phyloP scores from a whole-genome alignment of 192 early-diverging fungal genomes.

The Coemansia sp. region DNA sequence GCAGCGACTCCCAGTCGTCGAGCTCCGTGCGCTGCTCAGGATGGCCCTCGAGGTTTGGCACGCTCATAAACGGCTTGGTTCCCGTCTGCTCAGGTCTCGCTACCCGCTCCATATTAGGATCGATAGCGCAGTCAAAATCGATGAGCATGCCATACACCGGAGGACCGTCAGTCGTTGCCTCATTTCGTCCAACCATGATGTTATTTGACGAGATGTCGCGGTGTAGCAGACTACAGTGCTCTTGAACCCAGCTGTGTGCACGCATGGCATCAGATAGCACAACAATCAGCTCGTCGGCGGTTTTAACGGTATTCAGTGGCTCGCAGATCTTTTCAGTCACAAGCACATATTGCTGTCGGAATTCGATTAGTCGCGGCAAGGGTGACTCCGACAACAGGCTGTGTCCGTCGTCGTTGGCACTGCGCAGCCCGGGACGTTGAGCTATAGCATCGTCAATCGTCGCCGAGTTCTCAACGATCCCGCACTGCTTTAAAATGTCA shows the following conservation, averaged over 20 bases:
- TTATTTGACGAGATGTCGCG: slow-evolving; percentile 29
- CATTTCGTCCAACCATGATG: slow-evolving; percentile 11
- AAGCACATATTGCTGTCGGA: neutral
- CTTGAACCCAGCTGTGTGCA: slow-evolving; percentile 6
- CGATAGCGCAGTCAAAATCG: slow-evolving; percentile 33
- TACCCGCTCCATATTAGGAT: neutral
- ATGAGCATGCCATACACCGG: slow-evolving; percentile 28
- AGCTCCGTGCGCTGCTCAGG: slow-evolving; percentile 4
- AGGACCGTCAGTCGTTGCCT: neutral
- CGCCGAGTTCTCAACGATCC: neutral
- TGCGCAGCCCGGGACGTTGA: neutral
- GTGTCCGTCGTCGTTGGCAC: neutral
- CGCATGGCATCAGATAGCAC: slow-evolving; percentile 27
- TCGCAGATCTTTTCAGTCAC: slow-evolving; percentile 4
- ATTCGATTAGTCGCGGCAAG: neutral
- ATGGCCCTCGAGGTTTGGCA: neutral
- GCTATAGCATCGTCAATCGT: neutral
- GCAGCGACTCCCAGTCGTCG: slow-evolving; percentile 19
- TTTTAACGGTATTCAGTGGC: slow-evolving; percentile 12
- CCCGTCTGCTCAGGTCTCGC: slow-evolving; percentile 16
- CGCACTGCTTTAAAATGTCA: neutral
- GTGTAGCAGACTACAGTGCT: slow-evolving; percentile 21
- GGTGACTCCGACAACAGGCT: neutral
- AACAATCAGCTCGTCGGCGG: slow-evolving; percentile 17
- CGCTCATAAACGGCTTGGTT: slow-evolving; percentile 28